A percentile compares a stretch with the other conserved stretches of the same genome.
These are phyloP conservation scores for Quercus phellos DNA, from an alignment of 331 rosid species.

Conservation along the genomic window DNA sequence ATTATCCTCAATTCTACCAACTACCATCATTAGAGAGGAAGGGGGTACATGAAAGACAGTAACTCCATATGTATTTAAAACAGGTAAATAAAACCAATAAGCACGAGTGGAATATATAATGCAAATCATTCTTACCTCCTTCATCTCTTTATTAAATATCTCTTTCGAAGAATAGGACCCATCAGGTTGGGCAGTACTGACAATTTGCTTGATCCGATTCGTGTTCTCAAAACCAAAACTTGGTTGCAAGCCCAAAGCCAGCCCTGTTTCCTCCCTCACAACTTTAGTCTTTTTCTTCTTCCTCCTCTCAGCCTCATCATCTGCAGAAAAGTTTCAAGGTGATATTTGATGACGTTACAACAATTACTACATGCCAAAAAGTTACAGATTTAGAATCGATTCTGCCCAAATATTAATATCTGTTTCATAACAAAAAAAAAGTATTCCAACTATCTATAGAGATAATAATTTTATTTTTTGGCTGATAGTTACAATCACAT, in stretches of 20 bases:
- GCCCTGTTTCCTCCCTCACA: slow-evolving; percentile 39
- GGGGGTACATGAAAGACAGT: slow-evolving; percentile 3
- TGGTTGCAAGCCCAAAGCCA: slow-evolving; percentile 39
- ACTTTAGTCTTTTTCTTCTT: slow-evolving; percentile 63
- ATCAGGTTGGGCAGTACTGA: slow-evolving; percentile 40
- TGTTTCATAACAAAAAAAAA: background rate
- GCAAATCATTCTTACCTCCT: slow-evolving; percentile 48
- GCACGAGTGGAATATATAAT: slow-evolving; percentile 10
- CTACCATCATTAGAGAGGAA: too few species aligned
- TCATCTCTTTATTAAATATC: slow-evolving; percentile 35
- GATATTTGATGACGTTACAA: background rate
- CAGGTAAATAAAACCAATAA: slow-evolving; percentile 18
- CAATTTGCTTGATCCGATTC: slow-evolving; percentile 54
- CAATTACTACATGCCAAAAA: background rate
- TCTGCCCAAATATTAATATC: background rate
- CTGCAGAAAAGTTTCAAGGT: slow-evolving; percentile 42
- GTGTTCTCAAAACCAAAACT: slow-evolving; percentile 43
- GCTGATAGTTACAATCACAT: too few species aligned
- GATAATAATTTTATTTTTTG: background rate
- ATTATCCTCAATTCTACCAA: slow-evolving; percentile 1
- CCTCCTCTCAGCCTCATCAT: slow-evolving; percentile 62
- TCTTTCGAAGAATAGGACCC: slow-evolving; percentile 60
- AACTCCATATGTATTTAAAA: slow-evolving; percentile 6
- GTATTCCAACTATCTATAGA: background rate
- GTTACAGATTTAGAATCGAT: background rate